Conservation (phyloP, 352 stramenopile genomes). For the Phytophthora hybrid region DNA sequence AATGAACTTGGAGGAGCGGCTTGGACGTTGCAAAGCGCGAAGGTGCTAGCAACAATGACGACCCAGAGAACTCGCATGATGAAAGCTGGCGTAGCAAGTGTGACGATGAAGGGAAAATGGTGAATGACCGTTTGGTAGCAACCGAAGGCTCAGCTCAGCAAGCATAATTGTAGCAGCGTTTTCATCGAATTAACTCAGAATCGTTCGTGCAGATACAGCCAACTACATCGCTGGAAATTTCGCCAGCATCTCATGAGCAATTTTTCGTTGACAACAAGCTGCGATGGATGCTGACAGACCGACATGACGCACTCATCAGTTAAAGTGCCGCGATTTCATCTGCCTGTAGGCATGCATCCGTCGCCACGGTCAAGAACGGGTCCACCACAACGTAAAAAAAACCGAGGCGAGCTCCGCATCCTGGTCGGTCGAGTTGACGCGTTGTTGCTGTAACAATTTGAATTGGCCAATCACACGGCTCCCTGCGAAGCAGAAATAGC, state of each 20-base stretch:
- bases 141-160: too few relatives aligned
- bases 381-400: slow-evolving; percentile 66
- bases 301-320: not conserved
- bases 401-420: slow-evolving; percentile 57
- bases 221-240: not conserved
- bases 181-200: slow-evolving; percentile 2
- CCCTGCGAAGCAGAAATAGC: slow-evolving; percentile 22
- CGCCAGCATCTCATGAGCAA: not conserved
- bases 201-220: not conserved
- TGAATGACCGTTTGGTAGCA: not conserved
- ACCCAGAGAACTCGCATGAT: not conserved
- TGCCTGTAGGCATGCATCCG: slow-evolving; percentile 52
- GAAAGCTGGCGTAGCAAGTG: not conserved
- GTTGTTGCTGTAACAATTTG: not conserved
- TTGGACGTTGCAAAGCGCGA: not conserved
- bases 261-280: not conserved
- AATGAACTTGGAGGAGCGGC: not conserved
- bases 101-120: not conserved
- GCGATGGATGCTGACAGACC: not conserved
- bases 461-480: slow-evolving; percentile 17
- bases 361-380: slow-evolving; percentile 64
- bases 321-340: not conserved
- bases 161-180: not conserved
- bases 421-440: slow-evolving; percentile 51
- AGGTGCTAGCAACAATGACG: not conserved